Percentiles rank a stretch among this genome's conserved stretches.
These are phyloP conservation scores for Celoporthe dispersa DNA, from an alignment of 2,329 filamentous ascomycete genomes.

Conservation along the genomic window DNA sequence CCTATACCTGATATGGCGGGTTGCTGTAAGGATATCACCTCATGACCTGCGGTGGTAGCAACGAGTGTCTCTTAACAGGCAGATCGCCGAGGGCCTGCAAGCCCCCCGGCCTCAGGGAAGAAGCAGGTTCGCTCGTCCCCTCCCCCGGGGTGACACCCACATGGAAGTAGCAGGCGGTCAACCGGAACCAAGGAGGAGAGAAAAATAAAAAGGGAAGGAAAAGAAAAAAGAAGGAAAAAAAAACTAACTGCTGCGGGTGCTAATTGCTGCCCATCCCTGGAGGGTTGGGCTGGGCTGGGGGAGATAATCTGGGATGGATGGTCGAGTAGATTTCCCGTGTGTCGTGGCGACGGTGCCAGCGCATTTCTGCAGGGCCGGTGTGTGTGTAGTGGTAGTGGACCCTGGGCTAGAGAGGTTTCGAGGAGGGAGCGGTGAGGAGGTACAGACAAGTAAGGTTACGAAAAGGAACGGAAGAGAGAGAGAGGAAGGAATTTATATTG, in stretches of 20 bases:
- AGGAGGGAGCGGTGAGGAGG: conserved; percentile 26
- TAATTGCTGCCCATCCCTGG: neutral
- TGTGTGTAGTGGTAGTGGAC: conserved; percentile 28
- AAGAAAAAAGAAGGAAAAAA: too few species aligned
- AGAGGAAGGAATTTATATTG: conserved; percentile 21
- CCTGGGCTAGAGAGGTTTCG: conserved; percentile 13
- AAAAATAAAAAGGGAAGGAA: too few species aligned
- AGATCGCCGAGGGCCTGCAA: conserved; percentile 16
- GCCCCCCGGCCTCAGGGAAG: conserved; percentile 6
- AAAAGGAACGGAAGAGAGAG: neutral
- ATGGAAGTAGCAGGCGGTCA: neutral
- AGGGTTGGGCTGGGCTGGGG: neutral
- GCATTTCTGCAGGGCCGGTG: conserved; percentile 29
- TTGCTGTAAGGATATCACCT: conserved; percentile 2
- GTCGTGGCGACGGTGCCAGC: conserved; percentile 30
- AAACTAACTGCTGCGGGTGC: conserved; percentile 11
- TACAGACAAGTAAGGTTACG: neutral
- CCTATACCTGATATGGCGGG: neutral
- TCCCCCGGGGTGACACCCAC: conserved; percentile 20
- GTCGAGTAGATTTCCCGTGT: conserved; percentile 20
- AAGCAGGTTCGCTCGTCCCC: conserved; percentile 18
- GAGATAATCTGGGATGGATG: conserved; percentile 1
- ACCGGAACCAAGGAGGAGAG: conserved; percentile 6
- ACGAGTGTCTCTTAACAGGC: neutral
- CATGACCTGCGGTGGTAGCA: conserved; percentile 15